phyloP scores from a whole-genome alignment of 306 rosid species.

The Vachellia collinsii region DNA sequence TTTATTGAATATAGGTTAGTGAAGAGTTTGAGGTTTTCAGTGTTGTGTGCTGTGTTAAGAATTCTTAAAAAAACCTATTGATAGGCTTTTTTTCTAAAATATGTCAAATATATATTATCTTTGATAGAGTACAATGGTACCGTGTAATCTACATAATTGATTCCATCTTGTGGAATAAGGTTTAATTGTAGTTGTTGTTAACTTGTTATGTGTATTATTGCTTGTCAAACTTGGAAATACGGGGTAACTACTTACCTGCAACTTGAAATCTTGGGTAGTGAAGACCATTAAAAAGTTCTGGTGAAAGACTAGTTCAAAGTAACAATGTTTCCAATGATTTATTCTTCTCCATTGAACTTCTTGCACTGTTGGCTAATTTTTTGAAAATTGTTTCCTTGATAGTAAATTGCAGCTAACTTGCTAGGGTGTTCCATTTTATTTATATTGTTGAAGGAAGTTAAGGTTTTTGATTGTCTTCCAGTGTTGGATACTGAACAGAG shows the following conservation, averaged over 20 bases:
- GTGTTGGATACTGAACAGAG: slow-evolving; percentile 31
- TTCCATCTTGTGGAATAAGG: too few species aligned
- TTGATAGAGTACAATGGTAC: too few species aligned
- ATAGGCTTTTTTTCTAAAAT: not conserved
- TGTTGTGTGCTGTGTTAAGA: not conserved
- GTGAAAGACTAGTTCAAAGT: slow-evolving; percentile 3
- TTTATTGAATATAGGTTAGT: slow-evolving; percentile 5
- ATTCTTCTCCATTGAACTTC: slow-evolving; percentile 16
- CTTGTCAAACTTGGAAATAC: slow-evolving; percentile 21
- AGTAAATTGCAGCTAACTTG: slow-evolving; percentile 10
- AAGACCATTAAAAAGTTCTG: not conserved
- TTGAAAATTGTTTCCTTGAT: slow-evolving; percentile 22
- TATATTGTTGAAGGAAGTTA: slow-evolving; percentile 15
- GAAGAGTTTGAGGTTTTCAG: slow-evolving; percentile 16
- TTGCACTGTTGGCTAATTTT: slow-evolving; percentile 29
- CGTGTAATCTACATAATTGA: too few species aligned
- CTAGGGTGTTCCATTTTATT: slow-evolving; percentile 10
- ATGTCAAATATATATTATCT: not conserved
- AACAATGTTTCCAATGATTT: slow-evolving; percentile 5
- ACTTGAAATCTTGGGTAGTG: slow-evolving; percentile 15
- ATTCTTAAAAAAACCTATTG: not conserved
- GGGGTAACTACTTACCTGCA: not conserved
- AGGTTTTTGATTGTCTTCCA: slow-evolving; percentile 24
- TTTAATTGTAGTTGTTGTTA: too few species aligned
- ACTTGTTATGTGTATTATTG: not conserved